A percentile compares a stretch with the other conserved stretches of the same genome.
These are phyloP conservation scores for Paecilomyces dactylethromorphus DNA, from an alignment of 2,329 filamentous ascomycete genomes.

Conservation along the genomic window DNA sequence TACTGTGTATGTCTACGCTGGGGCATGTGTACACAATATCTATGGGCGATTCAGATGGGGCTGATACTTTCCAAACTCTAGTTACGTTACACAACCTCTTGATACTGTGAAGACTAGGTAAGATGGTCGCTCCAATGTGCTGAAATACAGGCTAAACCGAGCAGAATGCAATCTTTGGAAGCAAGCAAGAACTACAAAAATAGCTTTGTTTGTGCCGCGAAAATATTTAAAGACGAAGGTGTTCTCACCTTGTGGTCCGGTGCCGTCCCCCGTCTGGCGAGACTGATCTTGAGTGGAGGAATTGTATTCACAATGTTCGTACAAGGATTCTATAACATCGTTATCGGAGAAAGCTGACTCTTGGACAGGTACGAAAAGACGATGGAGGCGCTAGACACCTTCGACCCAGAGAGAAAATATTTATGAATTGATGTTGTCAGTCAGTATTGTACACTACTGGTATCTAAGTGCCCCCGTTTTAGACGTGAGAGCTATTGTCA, in stretches of 20 bases:
- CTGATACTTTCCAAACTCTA: constrained; percentile 10
- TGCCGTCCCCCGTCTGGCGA: constrained; percentile 74
- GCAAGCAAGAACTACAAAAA: constrained; percentile 76
- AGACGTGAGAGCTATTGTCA: not conserved
- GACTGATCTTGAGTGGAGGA: constrained; percentile 84
- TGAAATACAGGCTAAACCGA: not conserved
- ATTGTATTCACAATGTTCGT: constrained; percentile 91
- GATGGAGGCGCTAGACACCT: constrained; percentile 73
- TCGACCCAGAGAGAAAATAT: constrained; percentile 80
- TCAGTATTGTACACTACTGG: not conserved
- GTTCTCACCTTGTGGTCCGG: constrained; percentile 90
- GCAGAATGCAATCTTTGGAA: constrained; percentile 90
- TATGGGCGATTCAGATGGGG: not conserved
- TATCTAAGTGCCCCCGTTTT: not conserved
- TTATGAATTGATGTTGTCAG: constrained; percentile 45
- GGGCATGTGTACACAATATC: constrained; percentile 1
- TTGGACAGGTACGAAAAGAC: constrained; percentile 73
- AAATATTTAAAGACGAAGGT: constrained; percentile 85
- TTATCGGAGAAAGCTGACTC: constrained; percentile 7
- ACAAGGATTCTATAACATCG: not conserved
- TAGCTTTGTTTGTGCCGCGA: constrained; percentile 71
- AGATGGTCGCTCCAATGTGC: constrained; percentile 11
- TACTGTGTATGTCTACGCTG: constrained; percentile 62
- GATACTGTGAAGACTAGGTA: constrained; percentile 88
- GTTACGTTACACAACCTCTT: constrained; percentile 58